Percentiles rank a stretch among this genome's conserved stretches.
phyloP scores from a whole-genome alignment of 2,329 filamentous ascomycete genomes.

The Cladosporium colombiae region DNA sequence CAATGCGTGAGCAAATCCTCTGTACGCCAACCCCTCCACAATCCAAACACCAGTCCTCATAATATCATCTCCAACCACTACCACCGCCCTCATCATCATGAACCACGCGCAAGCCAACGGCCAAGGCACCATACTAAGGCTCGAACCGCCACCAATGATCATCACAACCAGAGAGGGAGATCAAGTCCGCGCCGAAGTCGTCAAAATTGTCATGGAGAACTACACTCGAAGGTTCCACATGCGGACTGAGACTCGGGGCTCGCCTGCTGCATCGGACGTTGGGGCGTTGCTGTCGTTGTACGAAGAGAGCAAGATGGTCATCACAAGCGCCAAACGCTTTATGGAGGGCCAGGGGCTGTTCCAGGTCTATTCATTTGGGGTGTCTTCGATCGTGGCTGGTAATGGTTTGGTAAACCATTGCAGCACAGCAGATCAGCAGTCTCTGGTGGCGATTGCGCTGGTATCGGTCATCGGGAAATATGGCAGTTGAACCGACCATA shows the following conservation, averaged over 20 bases:
- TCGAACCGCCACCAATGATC: not conserved
- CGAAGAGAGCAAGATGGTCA: not conserved
- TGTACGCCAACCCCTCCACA: not conserved
- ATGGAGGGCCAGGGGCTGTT: not conserved
- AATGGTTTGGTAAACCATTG: not conserved
- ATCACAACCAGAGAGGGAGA: not conserved
- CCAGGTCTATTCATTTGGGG: not conserved
- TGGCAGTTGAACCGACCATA: not conserved
- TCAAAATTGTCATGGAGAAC: not conserved
- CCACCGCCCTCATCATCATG: not conserved
- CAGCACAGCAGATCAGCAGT: not conserved
- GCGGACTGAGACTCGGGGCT: not conserved
- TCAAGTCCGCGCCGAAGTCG: not conserved
- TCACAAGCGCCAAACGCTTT: not conserved
- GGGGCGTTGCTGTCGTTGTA: constrained; percentile 1
- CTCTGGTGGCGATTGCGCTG: not conserved
- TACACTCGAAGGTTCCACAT: not conserved
- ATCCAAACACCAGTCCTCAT: not conserved
- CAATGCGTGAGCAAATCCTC: not conserved
- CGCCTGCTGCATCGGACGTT: not conserved
- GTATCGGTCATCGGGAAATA: not conserved
- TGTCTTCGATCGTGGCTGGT: not conserved
- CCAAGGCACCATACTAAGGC: not conserved
- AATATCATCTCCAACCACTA: not conserved
- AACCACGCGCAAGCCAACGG: not conserved